Evolutionary conservation across 768 basidiomycete genomes (phyloP), one percentile per base, ranked within the genome.

Genomic region (Pleurotus citrinopileatus): DNA sequence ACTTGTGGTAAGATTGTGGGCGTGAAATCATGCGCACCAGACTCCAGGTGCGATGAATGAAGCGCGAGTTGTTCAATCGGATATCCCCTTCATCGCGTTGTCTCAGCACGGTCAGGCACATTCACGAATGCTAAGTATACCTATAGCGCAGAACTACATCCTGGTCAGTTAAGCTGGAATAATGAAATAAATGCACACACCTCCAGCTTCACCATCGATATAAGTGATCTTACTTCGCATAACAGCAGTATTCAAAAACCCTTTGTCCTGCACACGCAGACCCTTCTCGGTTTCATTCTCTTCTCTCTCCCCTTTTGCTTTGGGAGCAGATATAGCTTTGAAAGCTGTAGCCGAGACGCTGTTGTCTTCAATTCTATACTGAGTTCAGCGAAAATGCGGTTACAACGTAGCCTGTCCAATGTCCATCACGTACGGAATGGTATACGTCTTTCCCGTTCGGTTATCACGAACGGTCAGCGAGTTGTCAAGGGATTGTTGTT

Each of bases 21-120:
- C 32, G 10, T 22, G 36, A 8, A 50, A 37, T 40, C 10, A 19
- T n/a, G n/a, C 66, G 28, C 29, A 76, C 77, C 73, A 15, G 81
- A 79, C 67, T 96, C 93, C 42, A 94, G 79, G 71, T 92, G 92
- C 1, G 79, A 83, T 0, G 89, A 92, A 53, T 84, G 79, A 25
- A 82, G 73, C 0, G 93, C 92, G 27, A 96, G 84, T 63, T 94
- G 89, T 63, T 96, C 94, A 59, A 96, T 95, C 13, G 94, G 93
- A 65, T 94, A 94, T 19, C 94, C 94, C 70, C 92, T 89, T 60
- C 34, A 48, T 44, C 37, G 19, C 26, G 47, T 9, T 37, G 43
- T 56, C 4, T 42, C 54, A n/a, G 29, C 3, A 20, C 32, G 32
- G 32, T n/a, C 32, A 9, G 32, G 32, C 9, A 9, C 32, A n/a